phyloP scores from a whole-genome alignment of 768 basidiomycete genomes.

The Serendipita indica region DNA sequence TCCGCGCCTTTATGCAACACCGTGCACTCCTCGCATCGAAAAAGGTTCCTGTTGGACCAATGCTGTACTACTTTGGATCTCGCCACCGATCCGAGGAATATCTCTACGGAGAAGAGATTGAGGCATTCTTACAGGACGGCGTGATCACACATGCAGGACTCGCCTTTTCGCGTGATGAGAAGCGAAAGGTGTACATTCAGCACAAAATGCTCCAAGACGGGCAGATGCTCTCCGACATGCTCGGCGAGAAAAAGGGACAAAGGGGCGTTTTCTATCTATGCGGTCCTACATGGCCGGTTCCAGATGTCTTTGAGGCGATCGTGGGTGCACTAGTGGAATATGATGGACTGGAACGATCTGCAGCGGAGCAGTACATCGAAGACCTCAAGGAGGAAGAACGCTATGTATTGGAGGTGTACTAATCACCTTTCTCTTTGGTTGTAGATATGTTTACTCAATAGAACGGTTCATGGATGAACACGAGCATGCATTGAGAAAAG shows the following conservation, averaged over 20 bases:
- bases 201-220: conserved; percentile 95
- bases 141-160: conserved; percentile 82
- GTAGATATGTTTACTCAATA: background rate
- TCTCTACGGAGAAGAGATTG: conserved; percentile 91
- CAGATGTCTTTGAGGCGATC: conserved; percentile 89
- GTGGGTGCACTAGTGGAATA: conserved; percentile 65
- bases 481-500: too few species aligned
- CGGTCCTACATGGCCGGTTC: conserved; percentile 99
- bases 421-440: background rate
- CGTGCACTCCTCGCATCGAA: conserved; percentile 68
- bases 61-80: conserved; percentile 98
- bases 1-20: conserved; percentile 97
- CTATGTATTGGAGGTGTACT: conserved; percentile 79
- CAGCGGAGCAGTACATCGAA: conserved; percentile 74
- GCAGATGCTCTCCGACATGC: conserved; percentile 53
- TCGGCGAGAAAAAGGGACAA: conserved; percentile 34
- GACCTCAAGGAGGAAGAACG: conserved; percentile 90
- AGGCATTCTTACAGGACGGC: conserved; percentile 76
- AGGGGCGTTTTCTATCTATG: conserved; percentile 86
- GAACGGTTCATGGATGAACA: background rate
- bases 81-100: conserved; percentile 92
- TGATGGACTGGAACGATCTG: conserved; percentile 43
- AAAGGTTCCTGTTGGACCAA: conserved; percentile 71
- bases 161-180: conserved; percentile 90
- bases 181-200: conserved; percentile 93